Base-by-base conservation (phyloP, 2,329 filamentous ascomycete genomes). In the Neofusicoccum ribis region DNA sequence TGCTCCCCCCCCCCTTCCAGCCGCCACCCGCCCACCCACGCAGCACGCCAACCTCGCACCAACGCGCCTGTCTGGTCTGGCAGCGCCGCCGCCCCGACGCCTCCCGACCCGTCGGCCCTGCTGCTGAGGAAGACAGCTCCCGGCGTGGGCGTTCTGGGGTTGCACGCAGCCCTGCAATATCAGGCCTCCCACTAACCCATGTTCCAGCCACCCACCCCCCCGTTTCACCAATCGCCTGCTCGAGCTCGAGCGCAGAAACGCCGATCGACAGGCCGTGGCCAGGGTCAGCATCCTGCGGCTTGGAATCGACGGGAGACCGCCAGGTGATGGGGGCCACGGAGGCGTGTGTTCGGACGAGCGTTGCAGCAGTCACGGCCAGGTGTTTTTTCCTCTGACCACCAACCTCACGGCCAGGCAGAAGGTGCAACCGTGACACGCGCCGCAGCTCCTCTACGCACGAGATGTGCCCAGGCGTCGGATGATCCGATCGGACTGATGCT, bases 141-240 rank as follows among this genome's bases (percentile, higher is more conserved):
- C 54, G 54, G 36, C 23, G 39, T 23, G 15, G 54, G 37, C 39
- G 37, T 36, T 63, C 61, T 63, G 61, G 61, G 61, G 61, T 63
- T 63, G 61, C 49, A 63, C 49, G 60, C 49, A 63, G 61, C 61
- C 49, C 61, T 54, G 61, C 49, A 46, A 63, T 63, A 44, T 64
- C 50, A 64, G 62, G 62, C 62, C 62, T 58, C 62, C 62, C 62
- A 64, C 62, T 64, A 64, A 51, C 51, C 49, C 62, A 46, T 58
- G 62, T 64, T 64, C 62, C 62, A 64, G 51, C 62, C 61, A 63
- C 61, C 47, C 49, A 51, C 51, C 62, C 51, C 51, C 51, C 62
- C 51, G 62, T 64, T 64, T 64, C 62, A 64, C 62, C 62, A 64
- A 64, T 64, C 62, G 50, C 62, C 62, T 64, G 62, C 62, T 56